A percentile compares a stretch with the other conserved stretches of the same genome.
phyloP scores from a whole-genome alignment of 139 green algal genomes.

The Micromonas commoda region DNA sequence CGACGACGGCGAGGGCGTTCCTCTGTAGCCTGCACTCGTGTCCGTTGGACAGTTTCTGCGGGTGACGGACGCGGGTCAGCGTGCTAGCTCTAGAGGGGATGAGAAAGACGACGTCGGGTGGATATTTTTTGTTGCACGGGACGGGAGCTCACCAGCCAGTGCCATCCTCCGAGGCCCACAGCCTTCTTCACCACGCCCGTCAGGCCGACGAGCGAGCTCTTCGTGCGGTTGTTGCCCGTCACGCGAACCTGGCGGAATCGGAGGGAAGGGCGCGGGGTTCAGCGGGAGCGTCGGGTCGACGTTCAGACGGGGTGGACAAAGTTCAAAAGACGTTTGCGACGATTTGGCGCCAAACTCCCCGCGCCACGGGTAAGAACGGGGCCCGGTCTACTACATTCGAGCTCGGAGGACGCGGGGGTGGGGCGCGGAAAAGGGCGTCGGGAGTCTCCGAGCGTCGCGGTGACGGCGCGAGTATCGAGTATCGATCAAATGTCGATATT shows the following conservation, averaged over 20 bases:
- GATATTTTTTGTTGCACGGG: no score
- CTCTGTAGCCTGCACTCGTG: conserved; percentile 65
- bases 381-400: no score
- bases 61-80: neutral
- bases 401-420: no score
- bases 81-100: no score
- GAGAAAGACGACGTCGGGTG: no score
- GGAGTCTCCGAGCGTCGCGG: no score
- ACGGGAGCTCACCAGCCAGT: conserved; percentile 48
- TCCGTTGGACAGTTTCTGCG: conserved; percentile 42
- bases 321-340: neutral
- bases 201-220: conserved; percentile 30
- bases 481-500: no score
- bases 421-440: no score
- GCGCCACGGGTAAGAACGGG: no score
- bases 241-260: conserved; percentile 28
- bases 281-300: neutral
- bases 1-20: conserved; percentile 61
- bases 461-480: no score
- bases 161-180: conserved; percentile 67
- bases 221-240: conserved; percentile 40
- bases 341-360: no score
- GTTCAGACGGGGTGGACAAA: neutral
- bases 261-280: neutral
- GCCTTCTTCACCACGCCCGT: conserved; percentile 52